Conservation (phyloP, 2,329 filamentous ascomycete species). For the Fusarium musae region DNA sequence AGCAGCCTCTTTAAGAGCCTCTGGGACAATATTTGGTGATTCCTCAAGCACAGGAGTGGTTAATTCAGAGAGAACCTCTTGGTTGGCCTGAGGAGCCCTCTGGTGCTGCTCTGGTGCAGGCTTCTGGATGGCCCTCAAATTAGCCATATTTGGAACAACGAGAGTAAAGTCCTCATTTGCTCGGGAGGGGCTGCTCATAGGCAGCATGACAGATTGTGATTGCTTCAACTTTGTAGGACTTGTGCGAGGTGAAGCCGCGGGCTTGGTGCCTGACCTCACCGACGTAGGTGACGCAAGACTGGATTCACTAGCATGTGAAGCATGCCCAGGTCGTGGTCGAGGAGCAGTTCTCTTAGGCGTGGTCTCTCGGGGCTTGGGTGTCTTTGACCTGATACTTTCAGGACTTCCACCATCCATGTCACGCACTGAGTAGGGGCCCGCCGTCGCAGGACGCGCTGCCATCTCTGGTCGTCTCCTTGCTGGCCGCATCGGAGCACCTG, state of each 20-base stretch:
- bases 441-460: constrained; percentile 69
- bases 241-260: constrained; percentile 53
- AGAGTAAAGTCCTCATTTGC: constrained; percentile 65
- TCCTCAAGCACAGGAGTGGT: constrained; percentile 22
- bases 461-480: constrained; percentile 68
- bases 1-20: constrained; percentile 13
- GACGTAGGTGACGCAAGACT: constrained; percentile 59
- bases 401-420: constrained; percentile 59
- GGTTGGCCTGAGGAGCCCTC: constrained; percentile 20
- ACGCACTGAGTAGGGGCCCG: constrained; percentile 72
- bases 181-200: constrained; percentile 56
- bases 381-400: constrained; percentile 59
- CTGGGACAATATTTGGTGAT: constrained; percentile 9
- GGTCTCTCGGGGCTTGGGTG: constrained; percentile 61
- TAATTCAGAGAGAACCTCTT: constrained; percentile 20
- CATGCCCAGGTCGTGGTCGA: constrained; percentile 59
- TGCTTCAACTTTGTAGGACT: constrained; percentile 55
- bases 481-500: constrained; percentile 71
- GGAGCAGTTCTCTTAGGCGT: constrained; percentile 64
- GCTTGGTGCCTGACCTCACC: constrained; percentile 45
- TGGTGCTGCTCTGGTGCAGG: constrained; percentile 32
- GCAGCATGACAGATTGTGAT: constrained; percentile 44
- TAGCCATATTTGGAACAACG: constrained; percentile 60
- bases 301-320: constrained; percentile 62
- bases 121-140: constrained; percentile 46